These are phyloP conservation scores for Phytophthora pluvialis DNA, from an alignment of 352 stramenopile species.

Conservation along the genomic window DNA sequence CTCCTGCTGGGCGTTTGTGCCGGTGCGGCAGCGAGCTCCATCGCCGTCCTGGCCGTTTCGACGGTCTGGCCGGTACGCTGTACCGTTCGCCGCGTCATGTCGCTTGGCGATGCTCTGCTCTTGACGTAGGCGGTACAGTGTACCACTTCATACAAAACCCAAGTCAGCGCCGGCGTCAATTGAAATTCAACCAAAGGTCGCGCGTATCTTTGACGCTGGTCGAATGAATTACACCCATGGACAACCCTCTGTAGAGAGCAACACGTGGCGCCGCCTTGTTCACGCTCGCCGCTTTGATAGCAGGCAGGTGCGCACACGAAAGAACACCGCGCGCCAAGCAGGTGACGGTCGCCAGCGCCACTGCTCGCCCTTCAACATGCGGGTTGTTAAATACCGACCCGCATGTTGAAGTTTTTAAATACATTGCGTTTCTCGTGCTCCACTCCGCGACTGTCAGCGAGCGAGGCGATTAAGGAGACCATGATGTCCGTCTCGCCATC, in stretches of 20 bases:
- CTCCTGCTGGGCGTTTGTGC: slow-evolving; percentile 6
- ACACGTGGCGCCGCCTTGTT: slow-evolving; percentile 1
- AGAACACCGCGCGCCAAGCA: neutral
- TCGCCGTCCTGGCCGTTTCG: slow-evolving; percentile 20
- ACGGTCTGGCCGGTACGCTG: slow-evolving; percentile 26
- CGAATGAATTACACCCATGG: slow-evolving; percentile 17
- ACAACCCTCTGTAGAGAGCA: neutral
- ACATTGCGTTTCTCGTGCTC: slow-evolving; percentile 35
- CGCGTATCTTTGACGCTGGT: slow-evolving; percentile 28
- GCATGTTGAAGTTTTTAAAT: slow-evolving; percentile 24
- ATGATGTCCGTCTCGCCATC: neutral
- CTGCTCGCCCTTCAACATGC: slow-evolving; percentile 33
- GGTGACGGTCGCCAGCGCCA: neutral
- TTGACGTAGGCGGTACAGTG: slow-evolving; percentile 11
- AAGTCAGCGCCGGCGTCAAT: neutral
- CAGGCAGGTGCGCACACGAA: too few species aligned
- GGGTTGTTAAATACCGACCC: too few species aligned
- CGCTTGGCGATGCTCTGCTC: slow-evolving; percentile 8
- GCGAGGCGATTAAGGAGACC: slow-evolving; percentile 13
- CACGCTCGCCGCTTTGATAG: too few species aligned
- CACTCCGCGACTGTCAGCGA: slow-evolving; percentile 9
- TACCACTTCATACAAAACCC: slow-evolving; percentile 16
- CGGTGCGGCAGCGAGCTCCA: slow-evolving; percentile 14
- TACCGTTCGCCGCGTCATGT: slow-evolving; percentile 20
- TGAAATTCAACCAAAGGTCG: slow-evolving; percentile 28